phyloP scores from a whole-genome alignment of 2,329 filamentous ascomycete genomes.

The Ascomycota sp. region DNA sequence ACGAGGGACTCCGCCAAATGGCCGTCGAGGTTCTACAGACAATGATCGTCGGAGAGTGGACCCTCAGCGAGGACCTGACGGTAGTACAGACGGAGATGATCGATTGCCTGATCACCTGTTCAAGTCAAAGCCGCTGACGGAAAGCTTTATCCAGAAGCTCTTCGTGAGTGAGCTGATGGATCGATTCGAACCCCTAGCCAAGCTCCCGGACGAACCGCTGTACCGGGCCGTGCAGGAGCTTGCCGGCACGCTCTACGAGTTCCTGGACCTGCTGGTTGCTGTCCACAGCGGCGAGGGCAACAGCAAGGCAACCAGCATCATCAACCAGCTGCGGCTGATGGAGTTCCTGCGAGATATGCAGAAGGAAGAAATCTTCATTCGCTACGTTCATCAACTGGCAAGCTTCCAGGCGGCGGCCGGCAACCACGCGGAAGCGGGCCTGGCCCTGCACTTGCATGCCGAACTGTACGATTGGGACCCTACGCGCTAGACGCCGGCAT shows the following conservation, averaged over 20 bases:
- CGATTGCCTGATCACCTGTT: constrained; percentile 81
- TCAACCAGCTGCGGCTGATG: constrained; percentile 81
- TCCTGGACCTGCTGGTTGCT: constrained; percentile 75
- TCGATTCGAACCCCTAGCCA: constrained; percentile 53
- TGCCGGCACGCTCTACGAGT: constrained; percentile 69
- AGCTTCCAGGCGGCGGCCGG: constrained; percentile 53
- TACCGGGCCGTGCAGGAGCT: constrained; percentile 59
- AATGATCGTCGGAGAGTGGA: constrained; percentile 98
- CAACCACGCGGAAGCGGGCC: constrained; percentile 71
- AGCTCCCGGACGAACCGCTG: constrained; percentile 48
- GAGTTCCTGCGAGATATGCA: constrained; percentile 93
- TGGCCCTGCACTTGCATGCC: constrained; percentile 76
- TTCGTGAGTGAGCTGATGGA: constrained; percentile 74
- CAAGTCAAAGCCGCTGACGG: constrained; percentile 71
- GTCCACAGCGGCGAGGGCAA: constrained; percentile 60
- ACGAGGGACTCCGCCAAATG: constrained; percentile 73
- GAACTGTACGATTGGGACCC: constrained; percentile 88
- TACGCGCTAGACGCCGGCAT: constrained; percentile 38
- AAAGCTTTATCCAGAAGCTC: constrained; percentile 77
- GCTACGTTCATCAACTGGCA: constrained; percentile 85
- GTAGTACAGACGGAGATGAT: constrained; percentile 94
- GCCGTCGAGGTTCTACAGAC: constrained; percentile 87
- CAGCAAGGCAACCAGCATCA: constrained; percentile 61
- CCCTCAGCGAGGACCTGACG: constrained; percentile 74
- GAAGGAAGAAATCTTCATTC: constrained; percentile 89